These are phyloP conservation scores for Penicillium silybi DNA, from an alignment of 495 filamentous ascomycete species.

Conservation along the genomic window DNA sequence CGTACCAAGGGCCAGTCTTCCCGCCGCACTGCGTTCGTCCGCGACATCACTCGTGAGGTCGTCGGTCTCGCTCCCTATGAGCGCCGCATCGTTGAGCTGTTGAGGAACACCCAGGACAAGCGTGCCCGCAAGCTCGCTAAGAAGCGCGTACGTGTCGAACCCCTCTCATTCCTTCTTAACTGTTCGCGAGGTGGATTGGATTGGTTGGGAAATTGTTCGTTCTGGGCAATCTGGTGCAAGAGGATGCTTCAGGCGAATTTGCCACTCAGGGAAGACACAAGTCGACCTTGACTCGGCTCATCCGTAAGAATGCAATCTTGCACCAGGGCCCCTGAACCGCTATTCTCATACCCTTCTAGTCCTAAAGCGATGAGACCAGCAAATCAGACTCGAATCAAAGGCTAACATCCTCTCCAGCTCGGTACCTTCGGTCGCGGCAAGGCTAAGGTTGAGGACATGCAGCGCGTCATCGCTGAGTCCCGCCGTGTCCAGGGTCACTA, in stretches of 20 bases:
- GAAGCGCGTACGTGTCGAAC: constrained; percentile 74
- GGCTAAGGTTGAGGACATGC: constrained; percentile 98
- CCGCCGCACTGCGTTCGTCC: constrained; percentile 89
- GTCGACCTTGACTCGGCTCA: background rate
- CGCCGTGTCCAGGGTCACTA: constrained; percentile 75
- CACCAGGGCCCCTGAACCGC: background rate
- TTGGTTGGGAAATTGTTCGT: constrained; percentile 1
- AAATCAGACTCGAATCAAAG: background rate
- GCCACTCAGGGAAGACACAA: background rate
- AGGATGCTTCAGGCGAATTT: background rate
- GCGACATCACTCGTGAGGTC: constrained; percentile 94
- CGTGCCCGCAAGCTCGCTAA: constrained; percentile 97
- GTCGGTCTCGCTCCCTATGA: constrained; percentile 90
- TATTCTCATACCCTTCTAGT: background rate
- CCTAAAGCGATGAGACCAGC: background rate
- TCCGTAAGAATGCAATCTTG: background rate
- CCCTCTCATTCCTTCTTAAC: background rate
- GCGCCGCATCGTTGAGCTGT: constrained; percentile 95
- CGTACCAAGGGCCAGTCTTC: constrained; percentile 87
- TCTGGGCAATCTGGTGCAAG: background rate
- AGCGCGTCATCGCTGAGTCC: constrained; percentile 93
- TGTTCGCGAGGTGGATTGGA: background rate
- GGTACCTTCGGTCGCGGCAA: constrained; percentile 97
- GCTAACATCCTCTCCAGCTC: constrained; percentile 53
- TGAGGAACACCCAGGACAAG: constrained; percentile 99